Evolutionary conservation across 768 basidiomycete genomes (phyloP).

Genomic region (Lentinula detonsa): DNA sequence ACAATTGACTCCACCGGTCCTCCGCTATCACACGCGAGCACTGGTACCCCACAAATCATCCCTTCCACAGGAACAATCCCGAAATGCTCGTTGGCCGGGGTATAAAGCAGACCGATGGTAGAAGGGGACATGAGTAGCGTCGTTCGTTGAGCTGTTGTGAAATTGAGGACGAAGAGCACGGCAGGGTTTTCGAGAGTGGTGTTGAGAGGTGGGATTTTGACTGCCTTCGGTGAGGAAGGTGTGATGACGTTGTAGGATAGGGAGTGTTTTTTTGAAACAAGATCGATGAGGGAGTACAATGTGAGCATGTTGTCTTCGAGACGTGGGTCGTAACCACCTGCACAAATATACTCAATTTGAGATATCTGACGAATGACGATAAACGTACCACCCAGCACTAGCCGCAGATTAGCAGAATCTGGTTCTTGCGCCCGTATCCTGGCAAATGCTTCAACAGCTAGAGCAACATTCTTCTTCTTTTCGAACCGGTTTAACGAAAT

Average conservation of each 20-base stretch:
- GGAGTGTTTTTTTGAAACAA: slow-evolving; percentile 38
- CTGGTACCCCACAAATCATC: slow-evolving; percentile 87
- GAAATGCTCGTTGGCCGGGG: slow-evolving; percentile 93
- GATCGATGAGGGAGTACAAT: slow-evolving; percentile 55
- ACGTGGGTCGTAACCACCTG: slow-evolving; percentile 89
- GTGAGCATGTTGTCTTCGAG: slow-evolving; percentile 78
- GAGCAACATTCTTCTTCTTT: slow-evolving; percentile 82
- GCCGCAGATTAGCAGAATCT: slow-evolving; percentile 39
- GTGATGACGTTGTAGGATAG: slow-evolving; percentile 57
- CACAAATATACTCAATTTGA: not conserved
- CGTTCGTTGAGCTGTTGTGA: slow-evolving; percentile 78
- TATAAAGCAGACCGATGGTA: slow-evolving; percentile 81
- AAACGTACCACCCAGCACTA: slow-evolving; percentile 70
- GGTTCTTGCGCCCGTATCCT: slow-evolving; percentile 30
- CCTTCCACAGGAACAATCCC: slow-evolving; percentile 95
- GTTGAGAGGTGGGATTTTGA: slow-evolving; percentile 34
- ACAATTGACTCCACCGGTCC: slow-evolving; percentile 87
- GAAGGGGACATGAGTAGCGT: slow-evolving; percentile 64
- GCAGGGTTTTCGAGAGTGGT: slow-evolving; percentile 39
- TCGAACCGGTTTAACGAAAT: slow-evolving; percentile 94
- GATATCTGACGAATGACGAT: not conserved
- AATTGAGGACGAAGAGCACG: slow-evolving; percentile 88
- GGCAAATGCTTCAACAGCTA: slow-evolving; percentile 80
- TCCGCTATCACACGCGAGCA: slow-evolving; percentile 81
- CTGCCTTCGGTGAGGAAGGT: slow-evolving; percentile 30